Base-by-base conservation (phyloP, 139 green algal species). In the Pseudopediastrum boryanum region DNA sequence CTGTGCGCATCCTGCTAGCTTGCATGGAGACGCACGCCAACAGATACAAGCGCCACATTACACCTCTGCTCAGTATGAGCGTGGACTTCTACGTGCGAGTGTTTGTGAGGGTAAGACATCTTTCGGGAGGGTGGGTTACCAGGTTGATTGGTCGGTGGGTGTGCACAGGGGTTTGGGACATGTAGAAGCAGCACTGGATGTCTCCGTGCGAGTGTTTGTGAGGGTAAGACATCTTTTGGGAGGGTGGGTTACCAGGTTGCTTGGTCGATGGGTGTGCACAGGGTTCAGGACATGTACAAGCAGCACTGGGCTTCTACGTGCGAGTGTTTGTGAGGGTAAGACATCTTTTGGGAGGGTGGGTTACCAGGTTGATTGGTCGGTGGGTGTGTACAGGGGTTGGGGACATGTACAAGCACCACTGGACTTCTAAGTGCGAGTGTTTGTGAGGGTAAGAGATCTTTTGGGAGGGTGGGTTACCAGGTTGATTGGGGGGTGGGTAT, bases 251-350 rank as follows among this genome's bases (percentile, higher is more conserved):
- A n/a, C n/a, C n/a, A n/a, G n/a, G n/a, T n/a, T n/a, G n/a, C n/a
- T n/a, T n/a, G n/a, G n/a, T n/a, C n/a, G n/a, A n/a, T n/a, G n/a
- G n/a, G n/a, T n/a, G n/a, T 58, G 48, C 19, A 21, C 21, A 21
- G 19, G 48, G 48, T n/a, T n/a, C n/a, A n/a, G n/a, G n/a, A n/a
- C n/a, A n/a, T n/a, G n/a, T n/a, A n/a, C n/a, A n/a, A n/a, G n/a
- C n/a, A n/a, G n/a, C n/a, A n/a, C n/a, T 99, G 46, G 96, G 99
- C 83, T 99, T 98, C 74, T 99, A 99, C 80, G 80, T 98, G 23
- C 93, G 96, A 16, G 84, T 99, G 10, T 98, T 98, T 83, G 91
- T 99, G 61, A 89, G 94, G 19, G 85, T 98, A n/a, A n/a, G n/a
- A n/a, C n/a, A 10, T 64, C 5, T 64, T n/a, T 25, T 9, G 54